phyloP scores from a whole-genome alignment of 1,284 basidiomycete species.

The Microbotryomycetes sp. region DNA sequence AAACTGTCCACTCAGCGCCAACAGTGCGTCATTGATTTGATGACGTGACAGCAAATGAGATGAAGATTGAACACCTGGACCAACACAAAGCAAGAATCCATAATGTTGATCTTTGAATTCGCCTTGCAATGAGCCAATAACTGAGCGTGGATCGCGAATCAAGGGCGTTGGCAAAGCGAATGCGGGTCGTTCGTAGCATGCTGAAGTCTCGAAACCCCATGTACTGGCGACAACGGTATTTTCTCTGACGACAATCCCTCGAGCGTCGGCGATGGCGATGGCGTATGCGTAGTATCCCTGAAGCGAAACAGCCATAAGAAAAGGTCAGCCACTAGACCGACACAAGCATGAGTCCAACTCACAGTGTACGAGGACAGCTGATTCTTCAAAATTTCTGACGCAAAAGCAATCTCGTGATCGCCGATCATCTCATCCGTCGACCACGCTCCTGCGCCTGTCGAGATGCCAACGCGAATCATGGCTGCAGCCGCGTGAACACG shows the following conservation, averaged over 20 bases:
- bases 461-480: slow-evolving; percentile 30
- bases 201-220: slow-evolving; percentile 26
- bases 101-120: slow-evolving; percentile 24
- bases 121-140: slow-evolving; percentile 22
- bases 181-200: slow-evolving; percentile 21
- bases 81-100: slow-evolving; percentile 31
- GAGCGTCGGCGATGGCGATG: slow-evolving; percentile 22
- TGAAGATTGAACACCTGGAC: slow-evolving; percentile 12
- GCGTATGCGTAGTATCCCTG: slow-evolving; percentile 28
- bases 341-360: too few species aligned
- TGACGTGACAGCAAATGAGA: slow-evolving; percentile 17
- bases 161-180: slow-evolving; percentile 24
- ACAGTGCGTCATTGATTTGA: slow-evolving; percentile 21
- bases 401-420: slow-evolving; percentile 26
- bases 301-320: not conserved
- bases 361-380: slow-evolving; percentile 19
- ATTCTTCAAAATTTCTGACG: slow-evolving; percentile 21
- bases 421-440: slow-evolving; percentile 23
- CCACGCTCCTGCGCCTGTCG: slow-evolving; percentile 24
- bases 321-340: not conserved
- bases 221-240: slow-evolving; percentile 21
- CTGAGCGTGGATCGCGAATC: slow-evolving; percentile 22
- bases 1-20: not conserved
- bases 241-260: slow-evolving; percentile 19
- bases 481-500: slow-evolving; percentile 27